Evolutionary conservation across 768 basidiomycete genomes (phyloP), one percentile per base, ranked within the genome.

Genomic region (Leccinum disarticulatum): DNA sequence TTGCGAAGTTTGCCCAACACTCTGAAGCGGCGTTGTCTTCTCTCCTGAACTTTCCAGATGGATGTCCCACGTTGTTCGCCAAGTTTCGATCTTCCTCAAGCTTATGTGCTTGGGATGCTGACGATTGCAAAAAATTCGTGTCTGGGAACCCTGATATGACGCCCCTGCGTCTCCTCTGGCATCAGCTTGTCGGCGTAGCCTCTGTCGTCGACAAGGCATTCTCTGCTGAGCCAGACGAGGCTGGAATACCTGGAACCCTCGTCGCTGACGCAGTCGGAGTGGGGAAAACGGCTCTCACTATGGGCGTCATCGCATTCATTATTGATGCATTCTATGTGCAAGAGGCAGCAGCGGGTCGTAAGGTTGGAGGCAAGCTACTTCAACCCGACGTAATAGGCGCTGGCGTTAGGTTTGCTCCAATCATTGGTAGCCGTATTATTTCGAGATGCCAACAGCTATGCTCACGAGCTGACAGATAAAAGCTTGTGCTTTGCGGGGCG

Each of bases 171-270:
- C 55, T 61, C 15, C 60, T 61, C 11, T 61, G 60, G 55, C 60
- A 61, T 27, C 60, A 61, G 17, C 60, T 61, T 22, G 55, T 54
- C 41, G 55, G 60, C 7, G 3, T 61, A 1, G 52, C 60, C 46
- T 57, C 55, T 6, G 41, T 61, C 3, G 9, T 61, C 2, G 35
- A 61, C 35, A 61, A 61, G 35, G 3, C 13, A 2, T 57, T 61
- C 28, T 1, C 38, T 11, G 2, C 51, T 5, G 13, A 56, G 27
- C 46, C 46, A 2, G 19, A 31, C 3, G 10, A 57, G 11, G 15
- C 10, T 19, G 52, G 28, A 4, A 52, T 8, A 10, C 55, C 60
- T 2, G 60, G 60, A 0, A 2, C 49, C 28, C 51, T 61, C 4
- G 8, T 61, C 6, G 55, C 55, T 8, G 55, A 60, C 46, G 55